A percentile compares a stretch with the other conserved stretches of the same genome.
These are phyloP conservation scores for Paxillus involutus DNA, from an alignment of 768 basidiomycete genomes.

Conservation along the genomic window DNA sequence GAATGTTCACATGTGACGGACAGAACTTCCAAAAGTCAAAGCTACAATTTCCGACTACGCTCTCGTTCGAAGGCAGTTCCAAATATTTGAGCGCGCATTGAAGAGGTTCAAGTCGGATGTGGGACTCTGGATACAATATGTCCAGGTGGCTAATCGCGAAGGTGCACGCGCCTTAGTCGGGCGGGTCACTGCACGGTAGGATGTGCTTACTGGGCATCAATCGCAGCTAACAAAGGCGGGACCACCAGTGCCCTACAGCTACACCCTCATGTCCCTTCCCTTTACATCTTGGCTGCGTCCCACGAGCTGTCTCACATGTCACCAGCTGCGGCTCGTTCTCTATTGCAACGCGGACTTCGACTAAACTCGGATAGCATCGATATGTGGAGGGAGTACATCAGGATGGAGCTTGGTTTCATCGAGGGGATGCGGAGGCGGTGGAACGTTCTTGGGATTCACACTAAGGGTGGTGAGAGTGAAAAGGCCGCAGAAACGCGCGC, in stretches of 20 bases:
- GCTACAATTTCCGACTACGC: constrained; percentile 82
- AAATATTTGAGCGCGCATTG: constrained; percentile 88
- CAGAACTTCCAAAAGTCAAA: constrained; percentile 35
- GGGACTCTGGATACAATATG: constrained; percentile 86
- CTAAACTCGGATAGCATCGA: constrained; percentile 69
- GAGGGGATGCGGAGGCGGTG: constrained; percentile 79
- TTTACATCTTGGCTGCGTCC: constrained; percentile 83
- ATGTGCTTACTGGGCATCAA: background rate
- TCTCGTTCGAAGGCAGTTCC: constrained; percentile 79
- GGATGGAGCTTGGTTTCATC: constrained; percentile 86
- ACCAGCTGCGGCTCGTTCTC: constrained; percentile 75
- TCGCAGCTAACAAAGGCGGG: constrained; percentile 5
- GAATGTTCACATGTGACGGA: background rate
- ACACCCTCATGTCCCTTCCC: constrained; percentile 72
- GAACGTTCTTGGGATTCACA: constrained; percentile 70
- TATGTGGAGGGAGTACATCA: constrained; percentile 89
- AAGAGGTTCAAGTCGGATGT: constrained; percentile 88
- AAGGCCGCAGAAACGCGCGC: constrained; percentile 17
- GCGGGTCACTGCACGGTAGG: constrained; percentile 75
- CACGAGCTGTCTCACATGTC: constrained; percentile 78
- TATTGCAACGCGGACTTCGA: constrained; percentile 84
- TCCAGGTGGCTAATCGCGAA: constrained; percentile 79
- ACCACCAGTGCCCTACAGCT: constrained; percentile 74
- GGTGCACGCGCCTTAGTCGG: constrained; percentile 79
- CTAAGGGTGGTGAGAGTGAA: constrained; percentile 11